Base-by-base conservation (phyloP, 805 yeast genomes). In the Candida pini region DNA sequence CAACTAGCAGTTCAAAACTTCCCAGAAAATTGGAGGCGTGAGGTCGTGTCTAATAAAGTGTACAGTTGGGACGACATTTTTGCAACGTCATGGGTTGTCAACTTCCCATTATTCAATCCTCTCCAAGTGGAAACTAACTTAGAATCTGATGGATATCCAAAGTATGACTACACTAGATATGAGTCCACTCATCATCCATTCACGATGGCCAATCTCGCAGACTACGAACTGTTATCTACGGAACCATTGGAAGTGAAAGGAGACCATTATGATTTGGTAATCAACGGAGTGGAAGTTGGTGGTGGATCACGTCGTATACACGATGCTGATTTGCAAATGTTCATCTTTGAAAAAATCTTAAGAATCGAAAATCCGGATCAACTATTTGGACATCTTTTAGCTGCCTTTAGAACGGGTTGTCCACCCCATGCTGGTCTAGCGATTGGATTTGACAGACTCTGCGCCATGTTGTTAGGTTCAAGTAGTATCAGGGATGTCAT, bases 391-490 rank as follows among this genome's bases (percentile, higher is more conserved):
- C 99, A 92, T 60, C 65, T 92, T 26, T 64, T 92, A 21, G 64
- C 68, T 26, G 96, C 96, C 0, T 73, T 92, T 36, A 75, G 74
- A 17, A 76, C 83, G 62, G 98, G 98, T 1, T 87, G 97, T 51
- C 99, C 99, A 1, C 99, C 99, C 1, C 99, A 92, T 61, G 96
- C 97, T 2, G 99, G 99, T 0, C 66, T 92, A 25, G 99, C 98
- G 0, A 67, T 92, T 23, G 99, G 98, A 0, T 84, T 92, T 47
- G 99, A 92, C 56, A 66, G 99, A 42, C 64, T 92, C 67, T 79
- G 94, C 49, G 92, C 98, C 0, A 87, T 90, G 90, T 54, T 90
- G 21, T 58, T 80, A n/a, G 92, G 87, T 1, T 68, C 81, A 14
- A 51, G 66, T 4, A 84, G 86, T 43, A 89, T 92, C 22, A 65